These are phyloP conservation scores for Metarhizium humberi DNA, from an alignment of 2,329 filamentous ascomycete genomes.

Conservation along the genomic window DNA sequence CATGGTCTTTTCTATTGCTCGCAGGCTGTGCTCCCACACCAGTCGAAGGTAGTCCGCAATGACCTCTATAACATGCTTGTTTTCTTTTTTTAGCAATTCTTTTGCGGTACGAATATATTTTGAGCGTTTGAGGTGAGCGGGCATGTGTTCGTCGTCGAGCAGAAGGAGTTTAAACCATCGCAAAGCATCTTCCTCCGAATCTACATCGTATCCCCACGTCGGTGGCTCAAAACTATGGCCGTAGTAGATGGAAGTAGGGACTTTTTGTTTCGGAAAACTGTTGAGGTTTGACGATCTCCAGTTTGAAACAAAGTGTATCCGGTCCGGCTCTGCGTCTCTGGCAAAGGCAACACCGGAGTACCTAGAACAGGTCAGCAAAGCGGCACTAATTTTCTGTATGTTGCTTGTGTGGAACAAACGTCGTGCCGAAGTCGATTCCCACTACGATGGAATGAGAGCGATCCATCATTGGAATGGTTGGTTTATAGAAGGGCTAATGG, in stretches of 20 bases:
- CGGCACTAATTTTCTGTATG: too few species aligned
- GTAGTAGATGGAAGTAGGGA: constrained; percentile 22
- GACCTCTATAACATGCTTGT: constrained; percentile 16
- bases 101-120: constrained; percentile 10
- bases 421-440: constrained; percentile 38
- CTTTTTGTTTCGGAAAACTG: constrained; percentile 24
- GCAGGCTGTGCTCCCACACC: constrained; percentile 22
- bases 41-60: constrained; percentile 21
- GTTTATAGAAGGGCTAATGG: not conserved
- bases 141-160: constrained; percentile 19
- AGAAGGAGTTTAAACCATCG: constrained; percentile 34
- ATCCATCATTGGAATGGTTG: not conserved
- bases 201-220: constrained; percentile 22
- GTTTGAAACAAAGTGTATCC: too few species aligned
- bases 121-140: constrained; percentile 11
- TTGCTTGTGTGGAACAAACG: constrained; percentile 15
- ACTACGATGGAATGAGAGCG: constrained; percentile 18
- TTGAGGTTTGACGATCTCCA: constrained; percentile 4
- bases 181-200: constrained; percentile 10
- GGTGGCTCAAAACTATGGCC: too few species aligned
- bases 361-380: constrained; percentile 11
- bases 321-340: too few species aligned
- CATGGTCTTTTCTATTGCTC: constrained; percentile 15
- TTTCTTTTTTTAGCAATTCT: not conserved
- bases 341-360: constrained; percentile 25